Percentiles rank a stretch among this genome's conserved stretches.
Conservation (phyloP, 108 stramenopile species). For the Cyclotella cryptica region DNA sequence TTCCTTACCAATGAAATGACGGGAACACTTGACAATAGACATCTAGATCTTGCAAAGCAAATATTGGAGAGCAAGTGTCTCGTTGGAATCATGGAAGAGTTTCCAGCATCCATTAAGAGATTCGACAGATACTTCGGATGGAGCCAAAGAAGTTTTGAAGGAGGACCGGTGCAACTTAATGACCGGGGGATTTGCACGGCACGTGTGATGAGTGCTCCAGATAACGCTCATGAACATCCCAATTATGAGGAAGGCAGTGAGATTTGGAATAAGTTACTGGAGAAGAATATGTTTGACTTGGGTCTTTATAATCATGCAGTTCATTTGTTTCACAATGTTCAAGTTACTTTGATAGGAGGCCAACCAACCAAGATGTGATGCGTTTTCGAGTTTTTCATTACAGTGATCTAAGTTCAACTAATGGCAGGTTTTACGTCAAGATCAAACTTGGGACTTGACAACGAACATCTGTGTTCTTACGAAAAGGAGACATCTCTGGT, state of each 20-base stretch:
- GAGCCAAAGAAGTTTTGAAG: slow-evolving; percentile 35
- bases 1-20: slow-evolving; percentile 54
- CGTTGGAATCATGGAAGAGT: slow-evolving; percentile 45
- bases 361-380: too few relatives aligned
- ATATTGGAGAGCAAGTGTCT: slow-evolving; percentile 51
- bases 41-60: slow-evolving; percentile 47
- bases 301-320: slow-evolving; percentile 45
- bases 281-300: slow-evolving; percentile 42
- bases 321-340: slow-evolving; percentile 45
- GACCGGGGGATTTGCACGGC: slow-evolving; percentile 27
- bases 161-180: slow-evolving; percentile 25
- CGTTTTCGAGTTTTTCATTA: too few relatives aligned
- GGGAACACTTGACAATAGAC: slow-evolving; percentile 26
- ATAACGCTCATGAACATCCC: slow-evolving; percentile 42
- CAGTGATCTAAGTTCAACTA: too few relatives aligned
- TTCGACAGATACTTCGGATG: slow-evolving; percentile 49
- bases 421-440: too few relatives aligned
- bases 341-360: slow-evolving; percentile 12
- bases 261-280: slow-evolving; percentile 49
- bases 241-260: slow-evolving; percentile 35
- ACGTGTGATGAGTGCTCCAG: slow-evolving; percentile 38
- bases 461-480: too few relatives aligned
- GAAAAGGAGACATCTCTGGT: too few relatives aligned
- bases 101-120: slow-evolving; percentile 30
- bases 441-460: too few relatives aligned